Evolutionary conservation across 768 basidiomycete species (phyloP).

Genomic region (Serendipita vermifera): DNA sequence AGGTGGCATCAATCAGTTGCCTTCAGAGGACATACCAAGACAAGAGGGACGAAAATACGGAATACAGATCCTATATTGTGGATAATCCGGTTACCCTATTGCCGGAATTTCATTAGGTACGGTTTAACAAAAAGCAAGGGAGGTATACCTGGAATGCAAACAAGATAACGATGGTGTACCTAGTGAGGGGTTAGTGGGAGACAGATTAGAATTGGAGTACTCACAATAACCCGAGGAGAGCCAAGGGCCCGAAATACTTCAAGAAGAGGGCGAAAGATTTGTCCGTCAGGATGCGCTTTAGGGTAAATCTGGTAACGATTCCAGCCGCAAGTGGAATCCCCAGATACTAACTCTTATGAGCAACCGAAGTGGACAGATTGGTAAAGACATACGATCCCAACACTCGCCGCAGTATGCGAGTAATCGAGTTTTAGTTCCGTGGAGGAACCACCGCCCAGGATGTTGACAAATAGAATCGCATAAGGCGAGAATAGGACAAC

Average conservation of each 20-base stretch:
- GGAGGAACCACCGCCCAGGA: slow-evolving; percentile 39
- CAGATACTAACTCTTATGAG: slow-evolving; percentile 63
- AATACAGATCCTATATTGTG: slow-evolving; percentile 65
- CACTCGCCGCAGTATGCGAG: slow-evolving; percentile 46
- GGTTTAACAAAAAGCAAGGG: neutral
- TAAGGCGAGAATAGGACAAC: slow-evolving; percentile 65
- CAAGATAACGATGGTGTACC: slow-evolving; percentile 62
- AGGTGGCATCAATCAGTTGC: neutral
- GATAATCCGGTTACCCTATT: slow-evolving; percentile 46
- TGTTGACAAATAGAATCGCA: slow-evolving; percentile 58
- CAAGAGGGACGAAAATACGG: slow-evolving; percentile 63
- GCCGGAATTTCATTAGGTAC: slow-evolving; percentile 18
- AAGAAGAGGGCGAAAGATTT: slow-evolving; percentile 48
- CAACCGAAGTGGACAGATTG: neutral
- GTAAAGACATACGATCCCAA: slow-evolving; percentile 46
- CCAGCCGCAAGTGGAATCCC: slow-evolving; percentile 71
- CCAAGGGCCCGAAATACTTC: slow-evolving; percentile 53
- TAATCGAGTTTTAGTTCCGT: slow-evolving; percentile 39
- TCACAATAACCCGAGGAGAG: slow-evolving; percentile 55
- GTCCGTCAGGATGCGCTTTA: slow-evolving; percentile 35
- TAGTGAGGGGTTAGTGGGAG: neutral
- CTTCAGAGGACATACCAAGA: neutral
- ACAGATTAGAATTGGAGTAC: neutral
- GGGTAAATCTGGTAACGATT: slow-evolving; percentile 47
- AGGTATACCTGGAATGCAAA: slow-evolving; percentile 43